Evolutionary conservation across 2,329 filamentous ascomycete genomes (phyloP), one percentile per base, ranked within the genome.

Genomic region (Diaporthe sp.): DNA sequence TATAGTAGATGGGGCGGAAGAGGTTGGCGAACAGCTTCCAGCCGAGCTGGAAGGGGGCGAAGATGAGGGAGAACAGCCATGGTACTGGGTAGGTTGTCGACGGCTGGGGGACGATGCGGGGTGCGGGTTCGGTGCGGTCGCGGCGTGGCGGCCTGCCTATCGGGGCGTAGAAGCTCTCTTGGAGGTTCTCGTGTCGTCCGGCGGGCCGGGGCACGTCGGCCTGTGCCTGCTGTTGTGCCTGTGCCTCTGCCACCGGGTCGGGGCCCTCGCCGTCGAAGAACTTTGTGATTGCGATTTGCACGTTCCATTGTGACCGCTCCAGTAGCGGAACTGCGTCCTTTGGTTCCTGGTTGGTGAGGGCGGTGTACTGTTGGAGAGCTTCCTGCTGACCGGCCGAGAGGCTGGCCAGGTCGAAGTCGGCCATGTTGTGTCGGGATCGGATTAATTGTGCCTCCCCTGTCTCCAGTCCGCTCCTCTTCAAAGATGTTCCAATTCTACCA

Each of bases 251-350:
- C 25, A 96, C 87, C 17, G 92, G 93, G 82, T 98, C 95, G 67
- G 95, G 91, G 4, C 93, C 93, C 85, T 98, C 97, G 79, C 97
- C 97, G 81, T 99, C 97, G 83, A 98, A 99, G 90, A 98, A 98
- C 82, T 97, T 97, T 78, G 97, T 92, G 78, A 99, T 96, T 75
- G 97, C 96, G 80, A 98, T 98, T 93, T 98, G 94, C 0, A 98
- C 94, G 82, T 98, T 99, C 97, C 97, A 99, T 88, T 98, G 93
- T 74, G 95, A 98, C 77, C 95, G 89, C 79, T 93, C 91, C 2
- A 99, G 88, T 6, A 99, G 84, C 1, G 94, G 92, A 67, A 98
- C 88, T 2, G 97, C 95, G 75, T 94, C 92, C 58, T 91, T 89
- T 59, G 92, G 84, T 31, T 95, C 93, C 84, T 98, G 95, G 79